A percentile compares a stretch with the other conserved stretches of the same genome.
Conservation (phyloP, 495 filamentous ascomycete genomes). For the Apodospora peruviana region DNA sequence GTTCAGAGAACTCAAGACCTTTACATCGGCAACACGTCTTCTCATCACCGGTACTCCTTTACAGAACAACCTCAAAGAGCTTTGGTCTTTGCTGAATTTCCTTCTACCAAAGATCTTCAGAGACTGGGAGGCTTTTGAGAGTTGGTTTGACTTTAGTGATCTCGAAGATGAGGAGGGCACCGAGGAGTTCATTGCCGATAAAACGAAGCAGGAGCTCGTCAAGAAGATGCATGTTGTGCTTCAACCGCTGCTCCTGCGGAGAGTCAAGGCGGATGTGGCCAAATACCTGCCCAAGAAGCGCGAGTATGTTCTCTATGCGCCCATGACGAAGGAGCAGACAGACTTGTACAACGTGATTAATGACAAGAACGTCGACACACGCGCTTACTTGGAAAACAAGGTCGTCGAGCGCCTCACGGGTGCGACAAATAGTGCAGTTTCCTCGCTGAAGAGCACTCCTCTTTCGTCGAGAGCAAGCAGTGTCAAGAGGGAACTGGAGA, state of each 20-base stretch:
- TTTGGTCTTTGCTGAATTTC: slow-evolving; percentile 95
- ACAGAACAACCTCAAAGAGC: slow-evolving; percentile 90
- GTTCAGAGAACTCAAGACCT: slow-evolving; percentile 79
- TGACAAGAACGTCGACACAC: slow-evolving; percentile 63
- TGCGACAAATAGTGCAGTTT: slow-evolving; percentile 29
- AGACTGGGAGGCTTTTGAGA: slow-evolving; percentile 82
- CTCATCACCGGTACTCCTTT: slow-evolving; percentile 93
- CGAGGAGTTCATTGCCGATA: slow-evolving; percentile 65
- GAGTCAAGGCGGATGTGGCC: slow-evolving; percentile 91
- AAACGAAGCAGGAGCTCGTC: slow-evolving; percentile 76
- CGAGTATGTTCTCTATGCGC: slow-evolving; percentile 91
- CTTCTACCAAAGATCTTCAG: slow-evolving; percentile 88
- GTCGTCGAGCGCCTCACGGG: slow-evolving; percentile 63
- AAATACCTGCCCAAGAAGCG: slow-evolving; percentile 86
- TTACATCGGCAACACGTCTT: slow-evolving; percentile 81
- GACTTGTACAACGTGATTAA: slow-evolving; percentile 85
- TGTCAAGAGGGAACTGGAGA: slow-evolving; percentile 16
- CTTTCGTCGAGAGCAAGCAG: slow-evolving; percentile 34
- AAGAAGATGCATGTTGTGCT: slow-evolving; percentile 86
- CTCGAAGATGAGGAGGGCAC: slow-evolving; percentile 69
- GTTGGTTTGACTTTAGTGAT: slow-evolving; percentile 93
- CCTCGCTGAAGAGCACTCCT: slow-evolving; percentile 28
- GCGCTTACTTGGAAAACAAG: slow-evolving; percentile 78
- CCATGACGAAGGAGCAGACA: slow-evolving; percentile 78
- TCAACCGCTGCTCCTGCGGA: slow-evolving; percentile 82